These are phyloP conservation scores for Acanthamoeba sp. DNA, from an alignment of 208 protist genomes.

Conservation along the genomic window DNA sequence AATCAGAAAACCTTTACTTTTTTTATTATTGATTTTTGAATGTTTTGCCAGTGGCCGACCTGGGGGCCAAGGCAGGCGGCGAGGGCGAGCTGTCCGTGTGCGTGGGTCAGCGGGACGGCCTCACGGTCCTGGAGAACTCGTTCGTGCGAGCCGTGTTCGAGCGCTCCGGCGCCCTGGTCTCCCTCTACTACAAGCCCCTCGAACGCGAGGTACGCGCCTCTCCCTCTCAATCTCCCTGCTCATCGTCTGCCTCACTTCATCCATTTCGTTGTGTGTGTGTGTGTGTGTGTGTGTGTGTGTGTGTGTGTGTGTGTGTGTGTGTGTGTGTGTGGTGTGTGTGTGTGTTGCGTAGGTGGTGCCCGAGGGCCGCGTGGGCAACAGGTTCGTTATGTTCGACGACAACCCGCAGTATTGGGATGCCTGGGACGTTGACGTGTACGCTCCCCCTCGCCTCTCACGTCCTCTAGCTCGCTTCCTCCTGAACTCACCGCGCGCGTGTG, in stretches of 20 bases:
- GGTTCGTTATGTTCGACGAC: constrained; percentile 85
- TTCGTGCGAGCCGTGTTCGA: constrained; percentile 14
- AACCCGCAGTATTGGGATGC: constrained; percentile 86
- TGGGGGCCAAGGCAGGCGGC: neutral
- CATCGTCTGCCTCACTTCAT: neutral
- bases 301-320: neutral
- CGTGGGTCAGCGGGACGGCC: constrained; percentile 1
- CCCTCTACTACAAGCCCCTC: constrained; percentile 4
- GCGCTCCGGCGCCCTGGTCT: neutral
- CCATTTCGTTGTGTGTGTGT: neutral
- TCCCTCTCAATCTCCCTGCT: neutral
- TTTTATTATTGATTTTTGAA: no score
- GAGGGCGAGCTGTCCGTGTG: neutral
- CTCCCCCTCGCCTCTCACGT: neutral
- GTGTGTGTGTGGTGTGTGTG: neutral
- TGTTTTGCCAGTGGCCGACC: neutral
- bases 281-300: neutral
- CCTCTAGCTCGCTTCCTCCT: neutral
- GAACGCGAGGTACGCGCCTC: constrained; percentile 6
- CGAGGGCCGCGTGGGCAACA: constrained; percentile 76
- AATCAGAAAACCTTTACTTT: no score
- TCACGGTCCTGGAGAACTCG: constrained; percentile 30
- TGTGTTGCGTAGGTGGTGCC: neutral
- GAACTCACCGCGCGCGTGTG: neutral
- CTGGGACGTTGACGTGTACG: constrained; percentile 85